Evolutionary conservation across 371 early-diverging fungal genomes (phyloP), one percentile per base, ranked within the genome.

Genomic region (Haplosporangium sp.): DNA sequence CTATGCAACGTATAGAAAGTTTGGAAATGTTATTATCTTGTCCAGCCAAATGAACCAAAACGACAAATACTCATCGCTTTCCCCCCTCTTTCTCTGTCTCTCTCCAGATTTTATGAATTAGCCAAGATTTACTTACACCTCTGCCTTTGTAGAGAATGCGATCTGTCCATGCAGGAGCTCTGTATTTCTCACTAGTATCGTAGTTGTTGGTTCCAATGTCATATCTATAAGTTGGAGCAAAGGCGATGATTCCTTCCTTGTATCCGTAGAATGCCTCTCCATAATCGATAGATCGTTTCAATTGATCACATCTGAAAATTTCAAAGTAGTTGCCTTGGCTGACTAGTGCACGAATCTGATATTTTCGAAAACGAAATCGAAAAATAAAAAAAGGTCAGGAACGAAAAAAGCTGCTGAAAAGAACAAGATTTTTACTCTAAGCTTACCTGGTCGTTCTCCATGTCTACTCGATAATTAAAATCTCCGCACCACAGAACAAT

Each of bases 151-250:
- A 93, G 10, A 94, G 70, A 47, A 94, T 90, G 39, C 96, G 86
- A 83, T 96, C 96, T n/a, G 96, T 95, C 97, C 97, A 97, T 11
- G 95, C 91, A 5, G 96, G 97, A 3, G 91, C 87, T 61, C 96
- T 84, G 53, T 87, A 87, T 77, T 97, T 96, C 75, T 96, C 97
- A 74, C 94, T 94, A 2, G 94, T 92, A 79, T 98, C 98, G 76
- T 96, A 98, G 19, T 73, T 82, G 65, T 88, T 83, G 0, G 95
- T 94, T 0, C 96, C 95, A 63, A 92, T 87, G 77, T 96, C 94
- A 76, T 91, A 98, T 78, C 97, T 97, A 87, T 98, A 99, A 0
- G 98, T 98, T 1, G 99, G 99, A 9, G 84, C 76, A 77, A 99
- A 99, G 0, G 71, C 74, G 34, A 98, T 90, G 0, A 78, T 81